Base-by-base conservation (phyloP, 2,329 filamentous ascomycete genomes). In the Aspergillus sp. region DNA sequence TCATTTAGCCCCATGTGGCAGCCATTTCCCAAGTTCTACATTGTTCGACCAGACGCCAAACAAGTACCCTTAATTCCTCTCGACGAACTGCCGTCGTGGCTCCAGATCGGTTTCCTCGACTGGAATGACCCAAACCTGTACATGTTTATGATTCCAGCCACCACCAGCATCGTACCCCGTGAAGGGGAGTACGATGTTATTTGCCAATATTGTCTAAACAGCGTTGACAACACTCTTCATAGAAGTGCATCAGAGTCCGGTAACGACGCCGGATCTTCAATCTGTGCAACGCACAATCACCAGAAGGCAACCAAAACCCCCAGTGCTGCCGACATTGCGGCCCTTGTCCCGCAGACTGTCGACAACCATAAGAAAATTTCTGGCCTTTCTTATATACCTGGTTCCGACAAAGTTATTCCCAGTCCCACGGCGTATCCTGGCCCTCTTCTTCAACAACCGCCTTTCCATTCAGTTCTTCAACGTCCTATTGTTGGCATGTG, bases 61-160 rank as follows among this genome's bases (percentile, higher is more conserved):
- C 57, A 71, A 14, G 69, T 75, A 11, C 77, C 78, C 7, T 64
- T 80, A 25, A 71, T 80, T 21, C 69, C 78, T 1, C 52, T 77
- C 7, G 78, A 80, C 54, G 77, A 80, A 64, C 63, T 80, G 3
- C 77, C 77, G 3, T 45, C 59, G 1, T 74, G 72, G 69, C 47
- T 75, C 8, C 64, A 68, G 15, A 31, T 76, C n/a, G 66, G 67
- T 21, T 57, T 65, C 50, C 65, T 62, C 56, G 58, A 67, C 15
- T 66, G 64, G 47, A 61, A 62, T n/a, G 59, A 64, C 27, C 35
- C 48, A 2, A 45, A 52, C 12, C 55, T 68, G 45, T 60, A 61
- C 45, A 45, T 56, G 21, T 56, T 55, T 3, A 67, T 73, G 66
- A 56, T 60, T 12, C 66, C 65, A 1, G 70, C 63, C 3, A 67